phyloP scores from a whole-genome alignment of 768 basidiomycete species.

The Lactifluus piperatus region DNA sequence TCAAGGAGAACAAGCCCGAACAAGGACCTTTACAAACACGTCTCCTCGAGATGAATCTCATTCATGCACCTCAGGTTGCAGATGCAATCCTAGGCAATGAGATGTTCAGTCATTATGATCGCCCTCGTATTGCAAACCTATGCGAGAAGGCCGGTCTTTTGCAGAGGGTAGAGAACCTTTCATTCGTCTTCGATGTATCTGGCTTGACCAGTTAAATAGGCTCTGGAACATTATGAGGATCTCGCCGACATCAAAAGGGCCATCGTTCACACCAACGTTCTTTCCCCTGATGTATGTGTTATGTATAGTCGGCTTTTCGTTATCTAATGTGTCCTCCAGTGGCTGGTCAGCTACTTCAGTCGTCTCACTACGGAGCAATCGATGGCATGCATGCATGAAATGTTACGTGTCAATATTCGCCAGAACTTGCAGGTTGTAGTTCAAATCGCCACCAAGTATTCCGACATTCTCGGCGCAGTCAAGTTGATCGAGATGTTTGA shows the following conservation, averaged over 20 bases:
- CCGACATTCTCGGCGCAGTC: conserved; percentile 93
- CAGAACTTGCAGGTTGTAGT: conserved; percentile 96
- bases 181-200: not conserved
- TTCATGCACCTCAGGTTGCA: conserved; percentile 96
- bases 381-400: conserved; percentile 92
- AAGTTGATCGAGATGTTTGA: conserved; percentile 99
- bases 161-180: conserved; percentile 69
- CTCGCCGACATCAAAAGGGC: conserved; percentile 98
- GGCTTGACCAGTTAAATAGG: conserved; percentile 39
- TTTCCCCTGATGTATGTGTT: conserved; percentile 67
- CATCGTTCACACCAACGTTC: conserved; percentile 81
- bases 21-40: conserved; percentile 95
- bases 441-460: conserved; percentile 98
- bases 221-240: conserved; percentile 97
- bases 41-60: conserved; percentile 93
- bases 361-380: conserved; percentile 96
- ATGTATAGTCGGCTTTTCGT: not conserved
- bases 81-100: conserved; percentile 98
- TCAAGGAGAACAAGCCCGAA: conserved; percentile 98
- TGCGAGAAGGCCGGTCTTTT: conserved; percentile 97
- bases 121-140: conserved; percentile 92
- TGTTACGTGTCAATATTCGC: conserved; percentile 93
- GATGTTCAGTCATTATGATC: conserved; percentile 96
- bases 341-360: conserved; percentile 97
- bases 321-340: conserved; percentile 38